Percentiles rank a stretch among this genome's conserved stretches.
phyloP scores from a whole-genome alignment of 106 monocot species.

The Chionographis japonica region DNA sequence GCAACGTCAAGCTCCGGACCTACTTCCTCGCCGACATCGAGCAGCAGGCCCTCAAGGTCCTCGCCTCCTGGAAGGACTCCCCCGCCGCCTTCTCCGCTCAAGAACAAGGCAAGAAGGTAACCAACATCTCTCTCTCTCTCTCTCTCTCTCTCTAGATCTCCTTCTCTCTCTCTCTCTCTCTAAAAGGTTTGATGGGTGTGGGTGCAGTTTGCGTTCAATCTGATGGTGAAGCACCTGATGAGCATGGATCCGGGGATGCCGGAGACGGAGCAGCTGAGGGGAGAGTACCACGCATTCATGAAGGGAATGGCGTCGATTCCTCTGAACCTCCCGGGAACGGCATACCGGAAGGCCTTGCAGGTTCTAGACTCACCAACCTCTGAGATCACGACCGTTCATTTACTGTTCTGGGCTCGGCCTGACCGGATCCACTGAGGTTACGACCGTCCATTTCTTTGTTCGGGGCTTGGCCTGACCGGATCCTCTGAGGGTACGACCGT shows the following conservation, averaged over 20 bases:
- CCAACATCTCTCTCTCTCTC: not conserved
- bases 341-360: conserved; percentile 13
- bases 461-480: too few species aligned
- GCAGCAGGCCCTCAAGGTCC: conserved; percentile 15
- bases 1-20: conserved; percentile 11
- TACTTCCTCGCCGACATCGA: conserved; percentile 24
- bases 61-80: conserved; percentile 22
- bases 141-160: not conserved
- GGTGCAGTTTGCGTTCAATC: conserved; percentile 13
- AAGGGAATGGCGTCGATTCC: conserved; percentile 15
- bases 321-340: conserved; percentile 3
- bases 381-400: too few species aligned
- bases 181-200: not conserved
- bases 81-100: not conserved
- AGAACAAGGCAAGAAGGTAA: conserved; percentile 17
- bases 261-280: conserved; percentile 1
- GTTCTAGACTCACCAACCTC: not conserved
- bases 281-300: conserved; percentile 10
- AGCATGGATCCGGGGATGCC: conserved; percentile 9
- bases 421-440: too few species aligned
- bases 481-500: too few species aligned
- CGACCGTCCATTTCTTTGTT: too few species aligned
- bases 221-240: conserved; percentile 20
- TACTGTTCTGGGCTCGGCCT: too few species aligned
- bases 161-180: not conserved